Percentiles rank a stretch among this genome's conserved stretches.
phyloP scores from a whole-genome alignment of 768 basidiomycete genomes.

The Steccherinum ochraceum region DNA sequence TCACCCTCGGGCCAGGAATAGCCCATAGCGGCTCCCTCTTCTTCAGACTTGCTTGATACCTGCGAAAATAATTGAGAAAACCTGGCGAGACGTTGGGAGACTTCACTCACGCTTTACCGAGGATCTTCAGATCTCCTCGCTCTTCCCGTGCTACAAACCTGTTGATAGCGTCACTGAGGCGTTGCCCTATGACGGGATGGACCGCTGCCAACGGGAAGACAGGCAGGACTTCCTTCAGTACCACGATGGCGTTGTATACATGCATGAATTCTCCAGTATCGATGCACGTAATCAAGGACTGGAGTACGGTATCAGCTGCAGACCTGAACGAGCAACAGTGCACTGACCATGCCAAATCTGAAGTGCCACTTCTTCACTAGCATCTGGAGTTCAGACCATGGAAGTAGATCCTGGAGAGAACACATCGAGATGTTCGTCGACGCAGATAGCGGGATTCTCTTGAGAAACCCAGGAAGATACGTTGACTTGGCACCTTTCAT shows the following conservation, averaged over 20 bases:
- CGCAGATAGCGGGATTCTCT: too few relatives aligned
- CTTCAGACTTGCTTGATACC: constrained; percentile 71
- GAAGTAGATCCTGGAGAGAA: constrained; percentile 49
- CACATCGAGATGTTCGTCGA: constrained; percentile 34
- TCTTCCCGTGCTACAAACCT: constrained; percentile 68
- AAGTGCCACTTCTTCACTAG: constrained; percentile 82
- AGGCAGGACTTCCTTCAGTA: constrained; percentile 85
- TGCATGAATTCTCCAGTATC: constrained; percentile 93
- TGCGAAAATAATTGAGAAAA: constrained; percentile 18
- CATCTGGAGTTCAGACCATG: constrained; percentile 64
- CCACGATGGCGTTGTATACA: constrained; percentile 93
- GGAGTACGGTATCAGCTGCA: not conserved
- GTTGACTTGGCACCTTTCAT: constrained; percentile 52
- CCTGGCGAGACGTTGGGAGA: constrained; percentile 2
- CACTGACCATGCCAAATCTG: constrained; percentile 57
- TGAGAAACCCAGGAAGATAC: constrained; percentile 66
- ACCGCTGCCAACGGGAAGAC: constrained; percentile 77
- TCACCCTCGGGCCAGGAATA: constrained; percentile 14
- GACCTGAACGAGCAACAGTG: constrained; percentile 12
- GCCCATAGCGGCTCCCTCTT: constrained; percentile 61
- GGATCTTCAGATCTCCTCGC: constrained; percentile 77
- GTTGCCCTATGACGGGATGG: constrained; percentile 41
- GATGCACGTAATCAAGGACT: constrained; percentile 80
- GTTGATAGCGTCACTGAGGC: constrained; percentile 56
- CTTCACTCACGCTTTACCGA: constrained; percentile 64